Evolutionary conservation across 2,329 filamentous ascomycete genomes (phyloP), one percentile per base, ranked within the genome.

Genomic region (Claviceps sp.): DNA sequence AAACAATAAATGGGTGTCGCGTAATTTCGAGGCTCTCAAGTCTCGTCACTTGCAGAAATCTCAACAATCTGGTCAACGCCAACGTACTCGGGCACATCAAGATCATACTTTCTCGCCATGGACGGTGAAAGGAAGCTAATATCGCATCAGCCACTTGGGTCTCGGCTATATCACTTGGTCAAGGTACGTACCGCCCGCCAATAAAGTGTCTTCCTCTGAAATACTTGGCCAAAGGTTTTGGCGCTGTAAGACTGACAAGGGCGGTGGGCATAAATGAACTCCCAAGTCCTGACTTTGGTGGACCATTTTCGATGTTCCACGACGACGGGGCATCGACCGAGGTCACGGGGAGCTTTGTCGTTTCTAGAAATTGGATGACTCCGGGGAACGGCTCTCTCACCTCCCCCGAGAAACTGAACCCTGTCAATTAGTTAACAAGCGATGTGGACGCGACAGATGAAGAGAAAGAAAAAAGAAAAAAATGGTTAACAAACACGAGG

Each of bases 261-360:
- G 84, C 82, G 37, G 77, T 73, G 57, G 93, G 93, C 71, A 87
- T 82, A 63, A 95, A 97, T 4, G 75, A 81, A 61, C 84, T 84
- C 1, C 89, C 91, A 0, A 87, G 76, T 0, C 89, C 91, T 1
- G 82, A 79, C 50, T 74, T 70, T 11, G 90, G 89, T 8, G 91
- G 91, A 0, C 93, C 93, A 11, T 75, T 73, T 62, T 95, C 87
- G 52, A 98, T 94, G 66, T 93, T 82, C 93, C 93, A 98, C 1
- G 87, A 93, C 36, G 88, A 95, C 1, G 93, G 93, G 6, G 88
- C 89, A 69, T 98, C 93, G 22, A 98, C 87, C 2, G 89, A 86
- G 2, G 93, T 84, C 0, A 97, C 85, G 0, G 89, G 87, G 7
- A 93, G 62, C 26, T 76, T 76, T 5, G 86, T 85, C 43, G 82